A percentile compares a stretch with the other conserved stretches of the same genome.
Evolutionary conservation across 345 rosid species (phyloP).

Genomic region (Laguncularia racemosa): DNA sequence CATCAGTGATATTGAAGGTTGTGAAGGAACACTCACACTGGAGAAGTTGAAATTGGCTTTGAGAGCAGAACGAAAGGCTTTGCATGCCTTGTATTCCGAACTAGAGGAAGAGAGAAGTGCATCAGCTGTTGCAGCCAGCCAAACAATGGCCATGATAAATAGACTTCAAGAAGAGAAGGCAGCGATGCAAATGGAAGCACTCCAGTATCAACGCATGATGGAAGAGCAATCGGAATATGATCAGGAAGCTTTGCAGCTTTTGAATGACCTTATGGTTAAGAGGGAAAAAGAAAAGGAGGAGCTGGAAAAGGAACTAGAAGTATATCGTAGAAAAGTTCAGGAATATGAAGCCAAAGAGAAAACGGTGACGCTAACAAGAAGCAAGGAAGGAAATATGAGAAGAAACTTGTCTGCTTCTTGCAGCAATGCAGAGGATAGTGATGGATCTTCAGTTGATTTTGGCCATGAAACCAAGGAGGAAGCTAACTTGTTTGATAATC

Average conservation of each 20-base stretch:
- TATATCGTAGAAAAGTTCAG: constrained; percentile 47
- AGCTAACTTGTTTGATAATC: constrained; percentile 23
- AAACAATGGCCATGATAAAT: constrained; percentile 99
- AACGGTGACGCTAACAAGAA: constrained; percentile 37
- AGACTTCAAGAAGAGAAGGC: constrained; percentile 98
- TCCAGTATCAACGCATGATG: constrained; percentile 99
- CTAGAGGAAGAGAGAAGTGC: constrained; percentile 96
- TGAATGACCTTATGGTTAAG: constrained; percentile 78
- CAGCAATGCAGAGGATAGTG: constrained; percentile 60
- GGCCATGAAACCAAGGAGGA: constrained; percentile 38
- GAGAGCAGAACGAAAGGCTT: constrained; percentile 57
- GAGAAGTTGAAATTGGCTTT: constrained; percentile 64
- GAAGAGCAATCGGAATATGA: constrained; percentile 95
- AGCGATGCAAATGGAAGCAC: constrained; percentile 98
- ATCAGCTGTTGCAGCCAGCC: constrained; percentile 81
- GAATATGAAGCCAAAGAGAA: constrained; percentile 71
- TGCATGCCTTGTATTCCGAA: constrained; percentile 61
- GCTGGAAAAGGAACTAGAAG: constrained; percentile 68
- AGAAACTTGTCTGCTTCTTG: constrained; percentile 52
- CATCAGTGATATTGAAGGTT: constrained; percentile 40
- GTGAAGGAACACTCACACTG: constrained; percentile 40
- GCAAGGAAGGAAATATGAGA: constrained; percentile 29
- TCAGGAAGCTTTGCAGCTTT: constrained; percentile 88
- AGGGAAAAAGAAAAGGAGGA: constrained; percentile 78
- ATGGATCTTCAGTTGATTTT: constrained; percentile 46